Conservation (phyloP, 441 rosid species). For the Euphorbia corollata region DNA sequence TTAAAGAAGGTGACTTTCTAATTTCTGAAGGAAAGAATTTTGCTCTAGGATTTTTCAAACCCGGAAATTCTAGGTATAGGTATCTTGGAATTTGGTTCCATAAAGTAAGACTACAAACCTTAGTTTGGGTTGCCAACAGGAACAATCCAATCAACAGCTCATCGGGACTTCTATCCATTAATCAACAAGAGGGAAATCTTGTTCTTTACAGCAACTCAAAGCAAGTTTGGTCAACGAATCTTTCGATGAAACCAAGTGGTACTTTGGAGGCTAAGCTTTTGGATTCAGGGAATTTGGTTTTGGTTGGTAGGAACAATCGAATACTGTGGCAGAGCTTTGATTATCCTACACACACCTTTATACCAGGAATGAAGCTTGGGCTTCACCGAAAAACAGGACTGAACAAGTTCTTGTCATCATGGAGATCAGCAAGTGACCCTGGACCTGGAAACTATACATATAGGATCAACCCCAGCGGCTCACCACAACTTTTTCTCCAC, state of each 20-base stretch:
- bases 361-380: constrained; percentile 19
- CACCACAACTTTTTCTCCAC: constrained; percentile 25
- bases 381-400: constrained; percentile 9
- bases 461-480: constrained; percentile 2
- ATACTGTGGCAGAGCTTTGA: constrained; percentile 27
- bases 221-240: constrained; percentile 26
- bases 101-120: constrained; percentile 16
- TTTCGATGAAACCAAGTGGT: background rate
- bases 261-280: constrained; percentile 15
- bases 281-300: constrained; percentile 32
- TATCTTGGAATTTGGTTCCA: constrained; percentile 30
- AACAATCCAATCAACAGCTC: constrained; percentile 19
- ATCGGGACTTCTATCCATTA: constrained; percentile 16
- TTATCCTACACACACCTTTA: constrained; percentile 9
- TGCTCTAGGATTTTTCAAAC: constrained; percentile 20
- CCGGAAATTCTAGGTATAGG: background rate
- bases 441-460: constrained; percentile 6
- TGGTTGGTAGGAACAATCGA: background rate
- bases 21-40: constrained; percentile 21
- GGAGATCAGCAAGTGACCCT: constrained; percentile 23
- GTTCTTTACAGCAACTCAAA: background rate
- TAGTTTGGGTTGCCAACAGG: constrained; percentile 28
- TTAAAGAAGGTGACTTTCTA: constrained; percentile 22
- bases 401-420: constrained; percentile 19
- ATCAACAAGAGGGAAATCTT: constrained; percentile 18